Conservation (phyloP, 495 filamentous ascomycete genomes). For the Daldinia bambusicola region DNA sequence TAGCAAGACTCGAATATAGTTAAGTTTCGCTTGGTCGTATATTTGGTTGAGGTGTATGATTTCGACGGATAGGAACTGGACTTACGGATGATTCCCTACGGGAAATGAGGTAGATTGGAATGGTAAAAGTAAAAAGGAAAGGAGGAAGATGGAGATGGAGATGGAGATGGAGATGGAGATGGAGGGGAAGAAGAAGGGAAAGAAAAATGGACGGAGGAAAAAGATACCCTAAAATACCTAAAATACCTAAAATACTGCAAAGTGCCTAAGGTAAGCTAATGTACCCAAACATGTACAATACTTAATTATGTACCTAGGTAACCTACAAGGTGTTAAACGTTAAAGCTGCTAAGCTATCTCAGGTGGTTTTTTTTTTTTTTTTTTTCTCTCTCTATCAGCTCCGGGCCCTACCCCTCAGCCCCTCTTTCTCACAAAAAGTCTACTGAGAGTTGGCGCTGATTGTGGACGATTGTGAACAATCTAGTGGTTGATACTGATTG, state of each 20-base stretch:
- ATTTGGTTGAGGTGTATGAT: neutral
- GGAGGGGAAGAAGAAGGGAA: slow-evolving; percentile 26
- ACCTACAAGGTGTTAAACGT: no score
- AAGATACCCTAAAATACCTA: slow-evolving; percentile 10
- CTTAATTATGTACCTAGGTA: neutral
- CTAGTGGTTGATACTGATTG: slow-evolving; percentile 24
- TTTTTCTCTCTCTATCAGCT: slow-evolving; percentile 16
- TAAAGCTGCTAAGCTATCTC: no score
- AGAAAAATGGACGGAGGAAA: slow-evolving; percentile 5
- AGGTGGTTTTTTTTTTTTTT: neutral
- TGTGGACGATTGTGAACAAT: slow-evolving; percentile 29
- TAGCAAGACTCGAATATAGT: slow-evolving; percentile 14
- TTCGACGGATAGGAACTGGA: neutral
- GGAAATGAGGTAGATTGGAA: slow-evolving; percentile 19
- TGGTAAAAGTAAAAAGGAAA: neutral
- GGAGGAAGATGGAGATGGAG: slow-evolving; percentile 31
- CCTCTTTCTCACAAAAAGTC: slow-evolving; percentile 16
- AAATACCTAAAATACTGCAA: slow-evolving; percentile 9
- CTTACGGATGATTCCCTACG: slow-evolving; percentile 25
- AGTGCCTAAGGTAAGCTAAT: slow-evolving; percentile 6
- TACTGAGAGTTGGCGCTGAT: slow-evolving; percentile 19
- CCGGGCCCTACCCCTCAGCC: slow-evolving; percentile 22
- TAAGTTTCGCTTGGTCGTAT: neutral
- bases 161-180: slow-evolving; percentile 31
- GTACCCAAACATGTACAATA: neutral